Evolutionary conservation across 2,329 filamentous ascomycete species (phyloP).

Genomic region (Fusarium cicatricum): DNA sequence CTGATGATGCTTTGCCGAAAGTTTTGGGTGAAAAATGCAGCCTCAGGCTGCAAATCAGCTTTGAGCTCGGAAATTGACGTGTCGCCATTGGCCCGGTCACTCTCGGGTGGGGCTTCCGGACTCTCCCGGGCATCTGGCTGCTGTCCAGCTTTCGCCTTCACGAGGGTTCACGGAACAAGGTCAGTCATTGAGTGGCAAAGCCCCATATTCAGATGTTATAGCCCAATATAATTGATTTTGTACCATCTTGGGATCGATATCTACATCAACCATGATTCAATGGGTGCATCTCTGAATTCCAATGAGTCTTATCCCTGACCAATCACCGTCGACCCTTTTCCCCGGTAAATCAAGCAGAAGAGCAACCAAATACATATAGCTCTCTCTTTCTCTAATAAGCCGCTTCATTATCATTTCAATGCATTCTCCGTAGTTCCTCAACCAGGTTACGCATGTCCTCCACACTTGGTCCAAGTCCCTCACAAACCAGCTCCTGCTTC

Average conservation of each 20-base stretch:
- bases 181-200: conserved; percentile 3
- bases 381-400: neutral
- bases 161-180: neutral
- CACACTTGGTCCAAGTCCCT: conserved; percentile 67
- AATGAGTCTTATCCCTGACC: conserved; percentile 18
- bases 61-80: conserved; percentile 56
- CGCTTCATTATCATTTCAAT: conserved; percentile 51
- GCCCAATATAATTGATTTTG: fast-evolving
- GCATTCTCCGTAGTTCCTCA: conserved; percentile 69
- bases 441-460: conserved; percentile 69
- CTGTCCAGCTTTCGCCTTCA: conserved; percentile 23
- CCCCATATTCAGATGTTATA: neutral
- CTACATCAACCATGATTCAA: conserved; percentile 11
- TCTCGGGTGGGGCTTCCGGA: conserved; percentile 41
- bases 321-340: conserved; percentile 39
- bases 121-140: conserved; percentile 42
- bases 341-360: conserved; percentile 14
- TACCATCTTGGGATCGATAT: neutral
- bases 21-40: conserved; percentile 51
- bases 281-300: conserved; percentile 4
- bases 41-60: conserved; percentile 53
- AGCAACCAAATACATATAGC: neutral
- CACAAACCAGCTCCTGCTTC: conserved; percentile 60
- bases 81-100: conserved; percentile 53
- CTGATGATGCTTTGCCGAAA: conserved; percentile 54